Evolutionary conservation across 2,329 filamentous ascomycete genomes (phyloP).

Genomic region (Aspergillus sp.): DNA sequence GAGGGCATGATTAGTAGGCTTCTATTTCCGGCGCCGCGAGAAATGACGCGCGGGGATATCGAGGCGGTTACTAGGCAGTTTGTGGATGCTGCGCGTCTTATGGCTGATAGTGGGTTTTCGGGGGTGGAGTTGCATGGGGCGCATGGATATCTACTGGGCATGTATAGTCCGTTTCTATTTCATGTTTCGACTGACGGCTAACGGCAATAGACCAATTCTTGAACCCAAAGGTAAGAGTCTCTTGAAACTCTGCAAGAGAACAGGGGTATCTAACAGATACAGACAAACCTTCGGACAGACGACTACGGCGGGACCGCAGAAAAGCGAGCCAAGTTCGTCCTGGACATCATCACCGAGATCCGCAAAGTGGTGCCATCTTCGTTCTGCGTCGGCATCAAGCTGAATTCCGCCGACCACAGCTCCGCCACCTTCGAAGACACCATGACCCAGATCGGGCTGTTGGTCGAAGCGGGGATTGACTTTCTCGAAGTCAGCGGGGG

Average conservation of each 20-base stretch:
- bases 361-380: conserved; percentile 34
- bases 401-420: conserved; percentile 44
- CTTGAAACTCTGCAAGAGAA: no score
- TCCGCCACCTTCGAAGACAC: conserved; percentile 40
- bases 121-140: conserved; percentile 48
- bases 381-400: conserved; percentile 43
- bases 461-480: conserved; percentile 44
- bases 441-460: conserved; percentile 49
- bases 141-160: conserved; percentile 43
- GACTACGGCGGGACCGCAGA: conserved; percentile 41
- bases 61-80: conserved; percentile 46
- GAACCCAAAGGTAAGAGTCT: conserved; percentile 24
- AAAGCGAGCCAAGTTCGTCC: conserved; percentile 40
- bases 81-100: conserved; percentile 44
- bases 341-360: conserved; percentile 38
- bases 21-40: conserved; percentile 45
- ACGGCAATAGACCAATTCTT: conserved; percentile 27
- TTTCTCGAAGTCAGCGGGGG: conserved; percentile 63
- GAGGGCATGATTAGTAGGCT: conserved; percentile 24
- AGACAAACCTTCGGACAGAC: conserved; percentile 42
- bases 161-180: conserved; percentile 19
- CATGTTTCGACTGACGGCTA: background rate
- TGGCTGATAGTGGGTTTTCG: conserved; percentile 44
- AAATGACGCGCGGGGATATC: conserved; percentile 50
- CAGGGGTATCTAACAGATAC: background rate